These are phyloP conservation scores for Dysphania ambrosioides DNA, from an alignment of 148 eudicot species.

Conservation along the genomic window DNA sequence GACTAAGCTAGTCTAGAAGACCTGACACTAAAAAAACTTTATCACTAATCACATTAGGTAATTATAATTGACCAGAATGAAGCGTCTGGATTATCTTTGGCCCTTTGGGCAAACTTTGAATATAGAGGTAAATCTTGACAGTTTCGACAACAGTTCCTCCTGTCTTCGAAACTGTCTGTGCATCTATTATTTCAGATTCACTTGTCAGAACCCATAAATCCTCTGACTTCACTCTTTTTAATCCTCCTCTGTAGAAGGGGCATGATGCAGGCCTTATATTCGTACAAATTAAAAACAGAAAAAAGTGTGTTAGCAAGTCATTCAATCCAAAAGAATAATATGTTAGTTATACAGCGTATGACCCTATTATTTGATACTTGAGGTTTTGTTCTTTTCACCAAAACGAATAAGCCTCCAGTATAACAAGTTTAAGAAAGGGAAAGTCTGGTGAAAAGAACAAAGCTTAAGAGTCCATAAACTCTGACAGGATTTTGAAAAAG, in stretches of 20 bases:
- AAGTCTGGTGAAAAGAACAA: not conserved
- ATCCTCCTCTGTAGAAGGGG: slow-evolving; percentile 73
- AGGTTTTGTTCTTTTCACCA: not conserved
- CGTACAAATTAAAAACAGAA: slow-evolving; percentile 37
- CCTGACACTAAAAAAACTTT: too few relatives aligned
- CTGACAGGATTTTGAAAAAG: too few relatives aligned
- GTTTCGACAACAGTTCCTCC: too few relatives aligned
- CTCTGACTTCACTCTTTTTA: slow-evolving; percentile 48
- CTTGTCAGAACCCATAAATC: slow-evolving; percentile 65
- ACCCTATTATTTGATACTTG: not conserved
- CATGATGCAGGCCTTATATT: slow-evolving; percentile 66
- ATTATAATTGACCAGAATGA: slow-evolving; percentile 44
- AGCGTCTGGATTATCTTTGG: slow-evolving; percentile 50
- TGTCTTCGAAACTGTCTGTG: slow-evolving; percentile 43
- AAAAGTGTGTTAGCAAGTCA: not conserved
- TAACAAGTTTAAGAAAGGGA: too few relatives aligned
- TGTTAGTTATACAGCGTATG: too few relatives aligned
- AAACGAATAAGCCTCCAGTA: not conserved
- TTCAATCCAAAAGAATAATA: not conserved
- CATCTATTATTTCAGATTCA: slow-evolving; percentile 40
- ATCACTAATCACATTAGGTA: slow-evolving; percentile 23
- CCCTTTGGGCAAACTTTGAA: slow-evolving; percentile 41
- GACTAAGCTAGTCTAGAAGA: too few relatives aligned
- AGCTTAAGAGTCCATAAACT: not conserved
- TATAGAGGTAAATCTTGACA: slow-evolving; percentile 42